Evolutionary conservation across 805 yeast species (phyloP), one percentile per base, ranked within the genome.

Genomic region (Candida tammaniensis): DNA sequence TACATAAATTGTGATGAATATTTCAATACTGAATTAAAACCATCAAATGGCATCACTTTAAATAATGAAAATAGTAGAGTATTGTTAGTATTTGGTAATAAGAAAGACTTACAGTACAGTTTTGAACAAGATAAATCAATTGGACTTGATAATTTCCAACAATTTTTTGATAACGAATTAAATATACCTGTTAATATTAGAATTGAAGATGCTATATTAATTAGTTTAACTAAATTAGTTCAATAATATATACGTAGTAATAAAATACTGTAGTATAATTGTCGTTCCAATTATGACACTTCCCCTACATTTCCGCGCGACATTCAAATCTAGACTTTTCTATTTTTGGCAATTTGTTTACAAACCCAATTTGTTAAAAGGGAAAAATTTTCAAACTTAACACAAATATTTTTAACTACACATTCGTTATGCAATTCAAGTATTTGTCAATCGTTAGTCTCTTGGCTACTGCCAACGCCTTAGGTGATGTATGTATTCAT

Each of bases 1-100:
- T 83, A 74, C 58, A 73, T 80, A 17, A 76, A 79, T 38, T 70
- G 86, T 48, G 87, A 86, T 18, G 85, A 81, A 39, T 83, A 71
- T 52, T 78, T 70, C 50, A 36, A 40, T 17, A 54, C 8, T 6
- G 13, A 24, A 12, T 16, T 5, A 5, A 26, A 20, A 7, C 5
- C 8, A 18, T 19, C 9, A 13, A 17, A 4, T 12, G 11, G 15
- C 4, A n/a, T n/a, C n/a, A n/a, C n/a, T n/a, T n/a, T n/a, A 17
- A 25, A 16, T 11, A n/a, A 19, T 15, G 40, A 27, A 8, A 27
- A 47, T 39, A 49, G 61, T 30, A 56, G 59, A 21, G 49, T 78
- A 2, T 60, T 86, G 30, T 47, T 87, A 10, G 69, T 86, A 1
- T 68, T 80, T 30, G 82, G 89, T 3, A 79, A 76, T 43, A 78